Evolutionary conservation across 106 monocot species (phyloP).

Genomic region (Xerophyta viscosa): DNA sequence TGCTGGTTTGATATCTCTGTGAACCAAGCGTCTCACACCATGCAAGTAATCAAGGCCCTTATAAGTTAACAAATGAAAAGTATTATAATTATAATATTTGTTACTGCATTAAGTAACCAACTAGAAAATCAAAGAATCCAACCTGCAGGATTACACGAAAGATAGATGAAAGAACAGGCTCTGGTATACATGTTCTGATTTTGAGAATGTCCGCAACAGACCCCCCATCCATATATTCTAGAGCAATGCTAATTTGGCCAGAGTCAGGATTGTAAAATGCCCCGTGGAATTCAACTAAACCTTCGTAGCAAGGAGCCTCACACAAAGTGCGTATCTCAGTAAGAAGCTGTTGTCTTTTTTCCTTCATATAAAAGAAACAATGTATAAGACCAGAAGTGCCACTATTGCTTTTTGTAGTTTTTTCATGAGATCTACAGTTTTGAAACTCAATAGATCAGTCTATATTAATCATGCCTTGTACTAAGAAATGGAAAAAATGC

Average conservation of each 20-base stretch:
- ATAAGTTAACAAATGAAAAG: conserved; percentile 5
- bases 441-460: no score
- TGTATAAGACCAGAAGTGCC: neutral
- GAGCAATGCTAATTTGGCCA: conserved; percentile 91
- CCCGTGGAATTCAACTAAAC: conserved; percentile 94
- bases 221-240: conserved; percentile 99
- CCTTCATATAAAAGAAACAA: conserved; percentile 31
- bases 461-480: no score
- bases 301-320: conserved; percentile 71
- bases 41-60: conserved; percentile 88
- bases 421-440: no score
- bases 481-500: no score
- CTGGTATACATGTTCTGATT: conserved; percentile 60
- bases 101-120: conserved; percentile 1
- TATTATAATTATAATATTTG: no score
- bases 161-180: conserved; percentile 68
- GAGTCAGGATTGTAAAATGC: conserved; percentile 94
- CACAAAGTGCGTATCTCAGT: conserved; percentile 93
- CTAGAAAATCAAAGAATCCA: conserved; percentile 19
- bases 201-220: conserved; percentile 83
- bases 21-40: conserved; percentile 79
- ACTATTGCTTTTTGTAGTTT: no score
- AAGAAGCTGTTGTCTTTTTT: conserved; percentile 89
- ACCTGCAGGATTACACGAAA: conserved; percentile 68
- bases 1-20: conserved; percentile 98